Evolutionary conservation across 1,139 yeast genomes (phyloP), one percentile per base, ranked within the genome.

Genomic region (Scheffersomyces stambukii): DNA sequence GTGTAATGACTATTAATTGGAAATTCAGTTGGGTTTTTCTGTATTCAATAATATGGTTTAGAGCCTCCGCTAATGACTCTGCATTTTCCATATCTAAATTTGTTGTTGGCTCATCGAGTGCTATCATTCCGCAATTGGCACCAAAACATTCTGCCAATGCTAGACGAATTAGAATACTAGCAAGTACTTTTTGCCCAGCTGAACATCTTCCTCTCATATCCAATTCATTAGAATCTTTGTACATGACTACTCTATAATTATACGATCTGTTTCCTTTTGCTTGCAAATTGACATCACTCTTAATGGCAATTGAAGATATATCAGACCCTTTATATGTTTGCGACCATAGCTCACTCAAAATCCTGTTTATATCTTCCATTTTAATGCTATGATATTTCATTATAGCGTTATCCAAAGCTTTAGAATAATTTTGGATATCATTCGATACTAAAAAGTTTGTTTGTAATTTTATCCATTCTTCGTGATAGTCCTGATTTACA

Each of bases 151-250:
- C 98, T 0, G 97, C 94, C 28, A 93, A 62, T 0, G 97, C 96
- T 35, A 93, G 63, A 32, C 99, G 69, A 31, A 93, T 89, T 21
- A 93, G 78, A 30, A 93, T 88, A 32, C 95, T 81, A 0, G 98
- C 96, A 32, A 93, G 62, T 2, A 93, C 97, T 50, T 88, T 86
- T 54, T 93, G 99, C 1, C 99, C 99, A 0, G 98, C 98, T 3
- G 96, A 86, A 54, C 99, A 93, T 33, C 98, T 64, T 1, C 98
- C 99, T 41, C 98, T 72, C 99, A 93, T 93, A 49, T 93, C 99
- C 26, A 93, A 63, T 52, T 91, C 98, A 2, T 79, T 82, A 31
- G 84, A 93, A 44, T 84, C 86, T 50, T 93, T 93, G 38, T 79
- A 77, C 98, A 93, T 93, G 11, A 91, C 95, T 13, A 93, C 96